Conservation (phyloP, 2,329 filamentous ascomycete species). For the Phyllosticta paracitricarpa region DNA sequence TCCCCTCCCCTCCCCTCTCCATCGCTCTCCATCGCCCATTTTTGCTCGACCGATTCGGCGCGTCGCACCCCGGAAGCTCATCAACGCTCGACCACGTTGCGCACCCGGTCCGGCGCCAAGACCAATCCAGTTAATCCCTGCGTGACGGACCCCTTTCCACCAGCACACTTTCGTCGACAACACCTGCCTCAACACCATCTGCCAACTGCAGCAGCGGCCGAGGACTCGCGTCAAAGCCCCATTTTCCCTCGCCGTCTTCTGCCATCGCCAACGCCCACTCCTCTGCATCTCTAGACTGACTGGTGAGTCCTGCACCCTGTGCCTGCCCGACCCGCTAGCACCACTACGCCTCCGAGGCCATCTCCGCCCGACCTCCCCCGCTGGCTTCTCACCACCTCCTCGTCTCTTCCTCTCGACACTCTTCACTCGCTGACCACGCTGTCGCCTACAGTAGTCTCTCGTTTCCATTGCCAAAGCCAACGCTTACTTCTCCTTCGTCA, state of each 20-base stretch:
- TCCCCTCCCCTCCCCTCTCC: neutral
- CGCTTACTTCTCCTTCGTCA: constrained; percentile 23
- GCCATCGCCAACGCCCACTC: constrained; percentile 14
- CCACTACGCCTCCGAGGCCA: constrained; percentile 7
- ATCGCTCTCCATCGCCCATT: neutral
- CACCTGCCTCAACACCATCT: constrained; percentile 7
- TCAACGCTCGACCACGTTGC: constrained; percentile 8
- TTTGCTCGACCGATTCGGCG: neutral
- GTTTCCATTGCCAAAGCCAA: constrained; percentile 21
- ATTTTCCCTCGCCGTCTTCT: constrained; percentile 18
- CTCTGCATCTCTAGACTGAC: constrained; percentile 25
- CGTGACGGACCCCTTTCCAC: constrained; percentile 11
- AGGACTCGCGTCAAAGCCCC: constrained; percentile 8
- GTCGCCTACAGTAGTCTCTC: constrained; percentile 23
- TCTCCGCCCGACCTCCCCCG: constrained; percentile 23
- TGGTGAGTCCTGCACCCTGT: constrained; percentile 23
- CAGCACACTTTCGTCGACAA: constrained; percentile 8
- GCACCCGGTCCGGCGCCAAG: constrained; percentile 9
- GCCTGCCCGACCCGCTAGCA: constrained; percentile 4
- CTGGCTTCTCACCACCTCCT: constrained; percentile 11
- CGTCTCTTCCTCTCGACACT: neutral
- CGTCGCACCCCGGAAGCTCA: neutral
- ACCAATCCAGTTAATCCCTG: constrained; percentile 12
- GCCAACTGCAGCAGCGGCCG: constrained; percentile 8
- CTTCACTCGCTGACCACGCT: constrained; percentile 17